Conservation (phyloP, 2,329 filamentous ascomycete species). For the Bipolaris gigantea region DNA sequence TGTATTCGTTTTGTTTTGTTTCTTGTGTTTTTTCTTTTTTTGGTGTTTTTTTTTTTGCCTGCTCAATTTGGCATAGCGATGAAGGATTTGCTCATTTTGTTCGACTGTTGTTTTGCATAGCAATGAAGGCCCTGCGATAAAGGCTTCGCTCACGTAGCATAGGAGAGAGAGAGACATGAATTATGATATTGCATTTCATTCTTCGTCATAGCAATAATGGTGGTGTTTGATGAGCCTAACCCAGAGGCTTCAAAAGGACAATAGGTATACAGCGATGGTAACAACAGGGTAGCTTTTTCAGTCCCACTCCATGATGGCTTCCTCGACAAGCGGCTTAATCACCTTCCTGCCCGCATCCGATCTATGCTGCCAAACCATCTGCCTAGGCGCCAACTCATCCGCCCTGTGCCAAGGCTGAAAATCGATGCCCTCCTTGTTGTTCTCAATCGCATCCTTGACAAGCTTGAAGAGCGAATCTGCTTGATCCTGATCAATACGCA, state of each 20-base stretch:
- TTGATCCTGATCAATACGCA: constrained; percentile 50
- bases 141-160: background rate
- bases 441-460: constrained; percentile 49
- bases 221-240: too few relatives aligned
- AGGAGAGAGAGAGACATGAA: constrained; percentile 1
- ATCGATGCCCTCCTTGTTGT: constrained; percentile 41
- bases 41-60: too few relatives aligned
- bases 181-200: background rate
- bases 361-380: constrained; percentile 53
- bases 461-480: constrained; percentile 49
- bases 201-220: too few relatives aligned
- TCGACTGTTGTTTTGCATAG: constrained; percentile 2
- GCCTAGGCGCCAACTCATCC: constrained; percentile 46
- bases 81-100: background rate
- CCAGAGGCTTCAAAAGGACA: too few relatives aligned
- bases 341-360: constrained; percentile 49
- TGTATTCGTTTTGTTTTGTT: too few relatives aligned
- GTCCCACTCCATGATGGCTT: constrained; percentile 49
- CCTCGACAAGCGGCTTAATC: constrained; percentile 51
- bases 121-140: background rate
- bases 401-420: constrained; percentile 50
- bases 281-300: constrained; percentile 10
- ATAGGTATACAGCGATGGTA: background rate
- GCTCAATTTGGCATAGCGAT: too few relatives aligned
- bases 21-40: too few relatives aligned